These are phyloP conservation scores for Phytophthora hybrid DNA, from an alignment of 352 stramenopile species.

Conservation along the genomic window DNA sequence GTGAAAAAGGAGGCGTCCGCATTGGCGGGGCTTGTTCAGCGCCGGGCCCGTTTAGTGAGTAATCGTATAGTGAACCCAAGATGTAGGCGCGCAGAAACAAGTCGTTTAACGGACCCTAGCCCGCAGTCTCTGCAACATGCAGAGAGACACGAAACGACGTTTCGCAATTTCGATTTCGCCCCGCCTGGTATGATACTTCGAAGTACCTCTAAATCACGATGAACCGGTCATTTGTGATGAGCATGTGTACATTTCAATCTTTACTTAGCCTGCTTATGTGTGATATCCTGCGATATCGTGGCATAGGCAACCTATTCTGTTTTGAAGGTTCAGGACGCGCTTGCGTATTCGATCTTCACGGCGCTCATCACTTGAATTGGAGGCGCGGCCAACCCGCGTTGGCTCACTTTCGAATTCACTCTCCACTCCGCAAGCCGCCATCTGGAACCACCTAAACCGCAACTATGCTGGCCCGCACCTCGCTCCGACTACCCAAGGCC, in stretches of 20 bases:
- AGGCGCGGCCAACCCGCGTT: neutral
- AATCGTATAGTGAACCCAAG: slow-evolving; percentile 31
- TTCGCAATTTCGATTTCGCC: slow-evolving; percentile 10
- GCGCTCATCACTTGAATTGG: slow-evolving; percentile 29
- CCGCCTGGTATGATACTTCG: neutral
- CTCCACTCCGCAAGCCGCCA: slow-evolving; percentile 7
- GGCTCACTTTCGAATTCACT: slow-evolving; percentile 42
- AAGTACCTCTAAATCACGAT: no score
- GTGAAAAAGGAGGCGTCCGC: slow-evolving; percentile 1
- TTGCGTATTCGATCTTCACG: slow-evolving; percentile 28
- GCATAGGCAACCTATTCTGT: neutral
- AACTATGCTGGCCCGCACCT: slow-evolving; percentile 44
- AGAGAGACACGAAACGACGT: slow-evolving; percentile 50
- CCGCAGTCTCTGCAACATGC: slow-evolving; percentile 44
- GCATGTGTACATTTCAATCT: no score
- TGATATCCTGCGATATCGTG: neutral
- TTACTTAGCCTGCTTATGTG: no score
- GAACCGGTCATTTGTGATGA: neutral
- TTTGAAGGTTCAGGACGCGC: neutral
- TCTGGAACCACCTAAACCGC: neutral
- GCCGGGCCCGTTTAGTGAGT: slow-evolving; percentile 12
- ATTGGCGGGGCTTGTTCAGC: neutral
- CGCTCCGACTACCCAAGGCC: slow-evolving; percentile 39
- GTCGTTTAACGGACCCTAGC: slow-evolving; percentile 4
- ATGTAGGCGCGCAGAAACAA: slow-evolving; percentile 14